A percentile compares a stretch with the other conserved stretches of the same genome.
Evolutionary conservation across 2,329 filamentous ascomycete genomes (phyloP).

Genomic region (Phialophora verrucosa): DNA sequence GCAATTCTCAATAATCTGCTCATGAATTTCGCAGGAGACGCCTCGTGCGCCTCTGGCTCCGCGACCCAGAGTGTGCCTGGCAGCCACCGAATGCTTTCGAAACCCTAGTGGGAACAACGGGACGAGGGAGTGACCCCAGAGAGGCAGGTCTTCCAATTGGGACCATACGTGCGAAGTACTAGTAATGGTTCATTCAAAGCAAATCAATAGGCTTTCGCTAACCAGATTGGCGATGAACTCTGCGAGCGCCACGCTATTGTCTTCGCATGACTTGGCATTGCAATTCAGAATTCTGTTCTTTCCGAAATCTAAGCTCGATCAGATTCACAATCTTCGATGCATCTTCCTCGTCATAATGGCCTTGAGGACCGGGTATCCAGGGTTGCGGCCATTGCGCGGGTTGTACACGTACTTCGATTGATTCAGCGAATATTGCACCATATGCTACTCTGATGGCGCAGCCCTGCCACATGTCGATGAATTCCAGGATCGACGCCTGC

Average conservation of each 20-base stretch:
- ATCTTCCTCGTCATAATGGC: not conserved
- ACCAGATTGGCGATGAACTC: not conserved
- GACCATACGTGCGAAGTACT: slow-evolving; percentile 44
- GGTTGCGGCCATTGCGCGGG: not conserved
- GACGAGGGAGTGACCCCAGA: slow-evolving; percentile 50
- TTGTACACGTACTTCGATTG: not conserved
- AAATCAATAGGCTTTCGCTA: slow-evolving; percentile 9
- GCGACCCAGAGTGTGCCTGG: slow-evolving; percentile 56
- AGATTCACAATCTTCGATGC: not conserved
- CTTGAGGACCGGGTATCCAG: not conserved
- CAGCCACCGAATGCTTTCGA: slow-evolving; percentile 48
- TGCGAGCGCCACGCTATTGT: not conserved
- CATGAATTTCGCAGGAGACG: slow-evolving; percentile 46
- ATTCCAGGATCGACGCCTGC: slow-evolving; percentile 1
- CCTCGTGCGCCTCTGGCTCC: slow-evolving; percentile 55
- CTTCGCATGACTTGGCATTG: not conserved
- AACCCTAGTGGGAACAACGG: slow-evolving; percentile 49
- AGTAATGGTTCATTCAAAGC: slow-evolving; percentile 25
- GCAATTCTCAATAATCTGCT: not conserved
- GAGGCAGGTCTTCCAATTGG: slow-evolving; percentile 52
- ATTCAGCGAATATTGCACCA: slow-evolving; percentile 7
- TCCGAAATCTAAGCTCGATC: not conserved
- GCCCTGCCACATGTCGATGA: slow-evolving; percentile 3
- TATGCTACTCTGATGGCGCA: slow-evolving; percentile 11
- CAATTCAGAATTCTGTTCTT: not conserved